phyloP scores from a whole-genome alignment of 2,329 filamentous ascomycete species.

The Diplodia corticola region DNA sequence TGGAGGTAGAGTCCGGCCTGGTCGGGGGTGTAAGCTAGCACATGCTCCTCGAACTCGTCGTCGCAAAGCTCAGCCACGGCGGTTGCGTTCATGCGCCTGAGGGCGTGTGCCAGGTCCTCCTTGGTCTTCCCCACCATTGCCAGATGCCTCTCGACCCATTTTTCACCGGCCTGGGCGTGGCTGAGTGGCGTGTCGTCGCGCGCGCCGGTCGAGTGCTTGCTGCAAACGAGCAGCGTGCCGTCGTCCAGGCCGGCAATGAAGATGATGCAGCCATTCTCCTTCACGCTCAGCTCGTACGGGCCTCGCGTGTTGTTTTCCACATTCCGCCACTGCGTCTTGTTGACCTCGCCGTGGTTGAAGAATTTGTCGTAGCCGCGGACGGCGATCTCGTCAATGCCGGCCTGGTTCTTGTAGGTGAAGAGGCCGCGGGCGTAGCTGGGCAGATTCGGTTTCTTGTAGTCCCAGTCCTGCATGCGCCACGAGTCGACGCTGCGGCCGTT shows the following conservation, averaged over 20 bases:
- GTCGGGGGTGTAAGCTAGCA: constrained; percentile 81
- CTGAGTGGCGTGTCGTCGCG: constrained; percentile 71
- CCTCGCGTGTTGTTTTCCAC: constrained; percentile 75
- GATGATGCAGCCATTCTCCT: constrained; percentile 99
- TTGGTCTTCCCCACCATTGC: constrained; percentile 73
- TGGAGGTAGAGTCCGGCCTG: constrained; percentile 91
- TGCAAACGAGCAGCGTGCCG: constrained; percentile 89
- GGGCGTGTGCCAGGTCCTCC: constrained; percentile 71
- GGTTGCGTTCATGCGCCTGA: constrained; percentile 82
- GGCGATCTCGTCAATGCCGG: constrained; percentile 72
- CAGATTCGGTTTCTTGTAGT: constrained; percentile 84
- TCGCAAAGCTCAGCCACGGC: constrained; percentile 96
- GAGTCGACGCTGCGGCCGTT: constrained; percentile 74
- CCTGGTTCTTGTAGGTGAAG: constrained; percentile 75
- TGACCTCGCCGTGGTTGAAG: constrained; percentile 87
- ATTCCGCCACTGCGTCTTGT: constrained; percentile 77
- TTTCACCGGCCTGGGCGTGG: constrained; percentile 82
- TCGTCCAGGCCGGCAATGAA: constrained; percentile 92
- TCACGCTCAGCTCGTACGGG: constrained; percentile 93
- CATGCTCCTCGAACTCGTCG: constrained; percentile 94
- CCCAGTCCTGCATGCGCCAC: constrained; percentile 92
- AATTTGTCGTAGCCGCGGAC: constrained; percentile 97
- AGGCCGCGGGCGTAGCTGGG: constrained; percentile 92
- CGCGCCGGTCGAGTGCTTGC: constrained; percentile 92
- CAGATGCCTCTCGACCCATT: constrained; percentile 79